Evolutionary conservation across 805 yeast genomes (phyloP).

Genomic region (Ogataea degrootiae): DNA sequence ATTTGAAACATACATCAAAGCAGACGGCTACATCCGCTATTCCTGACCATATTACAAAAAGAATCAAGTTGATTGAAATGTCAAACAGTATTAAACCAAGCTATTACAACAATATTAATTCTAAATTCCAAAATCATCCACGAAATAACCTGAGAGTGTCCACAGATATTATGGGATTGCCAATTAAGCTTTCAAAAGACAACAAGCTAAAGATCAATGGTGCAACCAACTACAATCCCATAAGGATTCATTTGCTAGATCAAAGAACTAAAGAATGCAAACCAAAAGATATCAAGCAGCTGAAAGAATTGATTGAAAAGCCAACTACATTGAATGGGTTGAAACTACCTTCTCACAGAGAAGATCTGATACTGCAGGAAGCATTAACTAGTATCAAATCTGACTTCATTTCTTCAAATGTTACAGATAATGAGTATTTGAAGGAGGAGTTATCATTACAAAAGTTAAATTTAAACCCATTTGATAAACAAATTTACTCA

Average conservation of each 20-base stretch:
- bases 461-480: not conserved
- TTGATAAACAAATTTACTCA: conserved; percentile 1
- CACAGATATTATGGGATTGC: not conserved
- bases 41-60: conserved; percentile 6
- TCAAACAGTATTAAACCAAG: conserved; percentile 17
- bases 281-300: not conserved
- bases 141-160: not conserved
- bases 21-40: no score
- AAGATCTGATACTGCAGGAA: conserved; percentile 6
- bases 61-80: conserved; percentile 9
- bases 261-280: not conserved
- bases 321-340: conserved; percentile 1
- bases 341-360: conserved; percentile 1
- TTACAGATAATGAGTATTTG: not conserved
- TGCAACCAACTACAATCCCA: conserved; percentile 14
- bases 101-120: conserved; percentile 1
- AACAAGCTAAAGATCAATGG: conserved; percentile 11
- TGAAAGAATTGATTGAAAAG: not conserved
- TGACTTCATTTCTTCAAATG: not conserved
- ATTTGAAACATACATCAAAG: no score
- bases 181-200: not conserved
- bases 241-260: conserved; percentile 5
- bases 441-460: conserved; percentile 3
- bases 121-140: not conserved
- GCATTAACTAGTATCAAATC: conserved; percentile 5